Base-by-base conservation (phyloP, 2,329 filamentous ascomycete species). In the Calonectria pseudoturangicola region DNA sequence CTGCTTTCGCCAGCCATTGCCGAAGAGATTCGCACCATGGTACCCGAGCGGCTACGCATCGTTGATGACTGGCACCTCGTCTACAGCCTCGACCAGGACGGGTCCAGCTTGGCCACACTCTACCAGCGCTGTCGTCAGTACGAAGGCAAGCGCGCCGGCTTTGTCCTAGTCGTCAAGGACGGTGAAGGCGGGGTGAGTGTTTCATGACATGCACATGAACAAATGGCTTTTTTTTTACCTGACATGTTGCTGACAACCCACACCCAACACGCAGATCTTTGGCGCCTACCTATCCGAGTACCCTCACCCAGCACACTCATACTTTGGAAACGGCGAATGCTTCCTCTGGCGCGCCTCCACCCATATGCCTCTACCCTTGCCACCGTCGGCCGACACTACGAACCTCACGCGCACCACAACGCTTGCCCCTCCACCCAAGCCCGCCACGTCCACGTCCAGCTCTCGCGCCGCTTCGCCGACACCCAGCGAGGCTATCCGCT, bases 311-410 rank as follows among this genome's bases (percentile, higher is more conserved):
- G 88, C 92, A 1, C 86, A 95, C 2, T 94, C 96, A 75, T 99
- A 98, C 87, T 99, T 94, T 83, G 97, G 97, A 80, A 98, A 95
- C 15, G 97, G 97, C 79, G 97, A 99, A 84, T 98, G 96, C 85
- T 99, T 93, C 62, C 89, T 93, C 73, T 93, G 91, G 82, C 84
- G 92, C 21, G 90, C 91, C 39, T 92, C 91, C 1, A 87, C 88
- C 16, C 81, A 92, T 33, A 87, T 89, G 9, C 90, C 87, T 45
- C 83, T 89, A 1, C 85, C 88, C 3, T 87, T 85, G 2, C 88
- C 88, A 7, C 87, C 88, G 0, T 90, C 89, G 5, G 85, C 86
- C 75, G 87, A 90, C 79, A 89, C 87, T 1, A 86, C 85, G 2
- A 80, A 88, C 77, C 79, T 89, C 43, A 81, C 82, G 15, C 87